phyloP scores from a whole-genome alignment of 2,329 filamentous ascomycete genomes.

The Alternaria viburni region DNA sequence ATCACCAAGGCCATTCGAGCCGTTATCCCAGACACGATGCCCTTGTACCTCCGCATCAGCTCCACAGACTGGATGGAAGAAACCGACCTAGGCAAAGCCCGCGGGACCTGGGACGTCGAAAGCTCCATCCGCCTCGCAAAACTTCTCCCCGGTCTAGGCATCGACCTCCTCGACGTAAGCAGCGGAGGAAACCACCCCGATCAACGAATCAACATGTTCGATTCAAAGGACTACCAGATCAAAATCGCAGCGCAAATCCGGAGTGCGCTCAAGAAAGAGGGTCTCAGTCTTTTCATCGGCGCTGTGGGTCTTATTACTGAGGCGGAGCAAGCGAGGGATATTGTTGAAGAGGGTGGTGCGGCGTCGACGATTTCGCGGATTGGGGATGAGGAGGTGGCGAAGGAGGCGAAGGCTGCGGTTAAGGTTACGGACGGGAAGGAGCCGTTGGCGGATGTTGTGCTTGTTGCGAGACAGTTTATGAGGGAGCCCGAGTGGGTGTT shows the following conservation, averaged over 20 bases:
- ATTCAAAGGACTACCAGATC: conserved; percentile 56
- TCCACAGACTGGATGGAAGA: conserved; percentile 49
- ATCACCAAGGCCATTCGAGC: conserved; percentile 47
- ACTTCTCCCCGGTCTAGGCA: conserved; percentile 48
- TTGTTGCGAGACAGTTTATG: conserved; percentile 63
- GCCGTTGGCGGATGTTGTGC: conserved; percentile 55
- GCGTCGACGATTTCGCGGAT: conserved; percentile 22
- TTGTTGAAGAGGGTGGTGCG: conserved; percentile 46
- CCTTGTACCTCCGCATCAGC: conserved; percentile 45
- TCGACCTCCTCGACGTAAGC: conserved; percentile 56
- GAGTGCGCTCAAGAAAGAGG: conserved; percentile 47
- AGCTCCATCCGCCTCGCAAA: conserved; percentile 51
- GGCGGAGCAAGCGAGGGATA: conserved; percentile 57
- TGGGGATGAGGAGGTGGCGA: conserved; percentile 32
- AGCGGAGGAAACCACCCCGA: conserved; percentile 53
- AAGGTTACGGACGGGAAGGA: conserved; percentile 46
- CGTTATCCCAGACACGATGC: conserved; percentile 43
- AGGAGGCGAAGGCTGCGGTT: conserved; percentile 40
- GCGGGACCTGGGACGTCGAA: conserved; percentile 50
- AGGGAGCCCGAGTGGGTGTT: conserved; percentile 63
- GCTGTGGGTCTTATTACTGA: conserved; percentile 62
- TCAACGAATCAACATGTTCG: conserved; percentile 53
- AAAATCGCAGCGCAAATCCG: conserved; percentile 56
- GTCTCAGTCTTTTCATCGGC: conserved; percentile 55
- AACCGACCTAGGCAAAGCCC: conserved; percentile 35